Base-by-base conservation (phyloP, 805 yeast genomes). In the Pichia sporocuriosa region DNA sequence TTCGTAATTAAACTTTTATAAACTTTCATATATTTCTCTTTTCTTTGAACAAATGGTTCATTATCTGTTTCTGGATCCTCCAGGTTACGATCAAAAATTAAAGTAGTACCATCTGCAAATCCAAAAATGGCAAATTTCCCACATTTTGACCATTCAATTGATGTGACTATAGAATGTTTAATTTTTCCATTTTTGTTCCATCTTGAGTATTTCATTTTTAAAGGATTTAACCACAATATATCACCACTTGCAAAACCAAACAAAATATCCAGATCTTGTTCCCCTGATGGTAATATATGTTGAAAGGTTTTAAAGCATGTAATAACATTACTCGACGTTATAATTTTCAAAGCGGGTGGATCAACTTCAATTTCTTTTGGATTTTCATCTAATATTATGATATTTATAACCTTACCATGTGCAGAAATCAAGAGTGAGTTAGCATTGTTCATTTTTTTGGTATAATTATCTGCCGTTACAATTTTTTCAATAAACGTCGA, bases 201-300 rank as follows among this genome's bases (percentile, higher is more conserved):
- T 32, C 80, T 66, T 21, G 72, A 56, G 56, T 73, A 76, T 42
- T 67, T 67, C 57, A 65, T 63, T 30, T 67, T 61, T 22, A 65
- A 58, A 9, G 81, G 72, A 48, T 81, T 83, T 27, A 79, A 46
- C 71, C 86, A 69, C 6, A 82, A 47, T 3, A 83, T 57, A 50
- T 79, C 86, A n/a, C 90, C 87, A 1, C 78, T 62, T 16, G 80
- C 73, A 47, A 78, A 72, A 1, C 90, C 93, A 16, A 80, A 48
- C 2, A 77, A 60, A 6, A 79, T 64, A 39, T 79, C 79, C 7
- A 82, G 61, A 28, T 63, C 63, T 23, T 54, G 53, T 15, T 62
- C 66, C n/a, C 56, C 56, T 3, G 46, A 49, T 7, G 54, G 32
- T 4, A 54, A 41, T 4, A 39, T 40, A 19, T 51, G 50, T 8